phyloP scores from a whole-genome alignment of 2,329 filamentous ascomycete genomes.

The Blumeria graminis region DNA sequence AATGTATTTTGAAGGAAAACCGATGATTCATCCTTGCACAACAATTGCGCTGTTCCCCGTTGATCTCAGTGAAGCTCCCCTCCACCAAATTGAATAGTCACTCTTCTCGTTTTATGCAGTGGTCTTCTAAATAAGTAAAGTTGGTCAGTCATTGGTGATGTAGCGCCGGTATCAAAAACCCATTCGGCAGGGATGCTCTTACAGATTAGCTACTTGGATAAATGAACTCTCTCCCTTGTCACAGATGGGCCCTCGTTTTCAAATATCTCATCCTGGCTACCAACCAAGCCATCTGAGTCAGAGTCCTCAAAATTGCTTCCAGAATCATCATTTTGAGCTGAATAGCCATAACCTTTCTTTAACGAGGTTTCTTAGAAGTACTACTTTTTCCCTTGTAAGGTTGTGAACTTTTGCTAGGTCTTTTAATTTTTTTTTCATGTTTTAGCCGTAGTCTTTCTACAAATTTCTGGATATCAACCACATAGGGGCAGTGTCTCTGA shows the following conservation, averaged over 20 bases:
- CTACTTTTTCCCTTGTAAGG: background rate
- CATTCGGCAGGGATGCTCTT: background rate
- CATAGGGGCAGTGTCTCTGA: background rate
- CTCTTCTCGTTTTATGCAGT: background rate
- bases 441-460: background rate
- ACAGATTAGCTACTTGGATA: background rate
- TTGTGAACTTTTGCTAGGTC: background rate
- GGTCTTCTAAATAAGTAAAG: background rate
- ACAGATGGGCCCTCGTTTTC: background rate
- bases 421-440: background rate
- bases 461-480: background rate
- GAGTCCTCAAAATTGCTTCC: background rate
- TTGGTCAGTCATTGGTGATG: background rate
- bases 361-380: background rate
- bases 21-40: background rate
- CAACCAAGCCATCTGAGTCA: background rate
- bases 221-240: background rate
- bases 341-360: background rate
- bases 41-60: background rate
- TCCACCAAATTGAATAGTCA: background rate
- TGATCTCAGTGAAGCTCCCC: background rate
- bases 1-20: background rate
- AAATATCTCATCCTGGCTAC: background rate
- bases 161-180: background rate
- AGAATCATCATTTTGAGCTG: background rate